Percentiles rank a stretch among this genome's conserved stretches.
phyloP scores from a whole-genome alignment of 129 eudicot genomes.

The Flaveria ramosissima region DNA sequence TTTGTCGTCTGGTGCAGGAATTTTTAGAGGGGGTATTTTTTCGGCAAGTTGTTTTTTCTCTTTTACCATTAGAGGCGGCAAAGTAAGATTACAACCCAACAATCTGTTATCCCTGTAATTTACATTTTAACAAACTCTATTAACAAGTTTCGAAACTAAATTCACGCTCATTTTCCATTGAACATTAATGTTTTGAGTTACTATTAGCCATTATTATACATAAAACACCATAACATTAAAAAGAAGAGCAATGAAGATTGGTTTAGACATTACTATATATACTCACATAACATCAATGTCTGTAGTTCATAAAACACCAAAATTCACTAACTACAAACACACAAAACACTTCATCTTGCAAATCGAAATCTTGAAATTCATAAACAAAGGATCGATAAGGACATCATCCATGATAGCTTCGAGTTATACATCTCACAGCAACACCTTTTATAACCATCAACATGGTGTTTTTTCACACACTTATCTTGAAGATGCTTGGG shows the following conservation, averaged over 20 bases:
- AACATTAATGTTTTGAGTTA: not conserved
- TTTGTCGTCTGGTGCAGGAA: no score
- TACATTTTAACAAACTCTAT: not conserved
- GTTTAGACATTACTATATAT: constrained; percentile 7
- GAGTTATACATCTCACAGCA: constrained; percentile 30
- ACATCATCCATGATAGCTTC: constrained; percentile 21
- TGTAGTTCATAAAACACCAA: constrained; percentile 37
- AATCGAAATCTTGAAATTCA: constrained; percentile 21
- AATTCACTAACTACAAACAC: constrained; percentile 37
- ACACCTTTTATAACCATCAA: constrained; percentile 20
- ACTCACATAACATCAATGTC: constrained; percentile 10
- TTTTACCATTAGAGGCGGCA: no score
- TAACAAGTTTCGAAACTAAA: not conserved
- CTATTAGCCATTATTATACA: not conserved
- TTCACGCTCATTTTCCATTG: no score
- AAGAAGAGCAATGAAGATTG: not conserved
- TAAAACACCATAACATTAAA: not conserved
- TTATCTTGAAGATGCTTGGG: constrained; percentile 39
- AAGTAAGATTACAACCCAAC: not conserved
- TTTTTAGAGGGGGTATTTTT: no score
- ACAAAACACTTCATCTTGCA: constrained; percentile 22
- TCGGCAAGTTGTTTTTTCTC: no score
- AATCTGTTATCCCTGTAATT: not conserved
- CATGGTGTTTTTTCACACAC: constrained; percentile 1
- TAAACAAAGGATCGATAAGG: constrained; percentile 25